These are phyloP conservation scores for Aureobasidium sp. DNA, from an alignment of 2,329 filamentous ascomycete genomes.

Conservation along the genomic window DNA sequence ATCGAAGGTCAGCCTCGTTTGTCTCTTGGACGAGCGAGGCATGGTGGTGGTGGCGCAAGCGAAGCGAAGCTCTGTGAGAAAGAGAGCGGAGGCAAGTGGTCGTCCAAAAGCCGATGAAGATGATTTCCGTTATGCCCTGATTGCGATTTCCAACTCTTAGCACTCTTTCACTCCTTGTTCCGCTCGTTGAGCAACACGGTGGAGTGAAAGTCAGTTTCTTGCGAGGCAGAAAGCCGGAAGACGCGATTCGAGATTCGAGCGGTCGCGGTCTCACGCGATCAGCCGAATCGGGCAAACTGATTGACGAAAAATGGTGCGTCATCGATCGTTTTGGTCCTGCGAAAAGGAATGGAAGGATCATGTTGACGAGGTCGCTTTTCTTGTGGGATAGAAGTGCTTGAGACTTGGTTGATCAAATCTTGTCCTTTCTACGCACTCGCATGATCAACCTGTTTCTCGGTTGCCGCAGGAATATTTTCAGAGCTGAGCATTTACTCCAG, in stretches of 20 bases:
- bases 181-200: not conserved
- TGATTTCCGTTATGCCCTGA: not conserved
- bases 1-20: slow-evolving; percentile 39
- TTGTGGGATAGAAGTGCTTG: not conserved
- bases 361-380: not conserved
- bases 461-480: not conserved
- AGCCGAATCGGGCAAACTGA: not conserved
- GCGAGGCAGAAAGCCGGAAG: slow-evolving; percentile 6
- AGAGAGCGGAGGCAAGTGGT: not conserved
- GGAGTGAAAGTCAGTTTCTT: not conserved
- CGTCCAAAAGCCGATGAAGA: not conserved
- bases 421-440: not conserved
- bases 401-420: not conserved
- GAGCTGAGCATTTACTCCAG: not conserved
- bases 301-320: not conserved
- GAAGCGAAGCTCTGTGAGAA: not conserved
- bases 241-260: not conserved
- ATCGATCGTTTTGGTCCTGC: not conserved
- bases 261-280: slow-evolving; percentile 1
- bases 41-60: not conserved
- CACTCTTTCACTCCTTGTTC: not conserved
- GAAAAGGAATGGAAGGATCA: not conserved
- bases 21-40: slow-evolving; percentile 26
- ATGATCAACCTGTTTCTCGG: not conserved
- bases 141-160: not conserved